Conservation (phyloP, 2,329 filamentous ascomycete genomes). For the Colletotrichum viniferum region DNA sequence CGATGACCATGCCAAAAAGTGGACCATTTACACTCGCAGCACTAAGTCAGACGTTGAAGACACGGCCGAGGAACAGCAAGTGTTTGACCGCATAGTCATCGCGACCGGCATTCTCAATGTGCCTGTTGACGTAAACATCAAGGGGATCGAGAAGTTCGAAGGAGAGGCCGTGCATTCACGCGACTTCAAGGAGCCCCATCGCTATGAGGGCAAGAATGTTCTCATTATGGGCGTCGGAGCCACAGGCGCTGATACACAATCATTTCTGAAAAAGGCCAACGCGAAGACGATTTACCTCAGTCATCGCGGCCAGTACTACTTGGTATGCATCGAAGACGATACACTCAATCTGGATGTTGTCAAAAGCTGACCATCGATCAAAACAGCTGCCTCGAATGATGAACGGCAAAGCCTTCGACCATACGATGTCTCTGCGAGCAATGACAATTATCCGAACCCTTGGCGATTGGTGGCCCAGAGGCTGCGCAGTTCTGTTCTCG, state of each 20-base stretch:
- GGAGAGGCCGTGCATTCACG: conserved; percentile 20
- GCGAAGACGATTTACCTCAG: conserved; percentile 19
- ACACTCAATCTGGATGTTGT: not conserved
- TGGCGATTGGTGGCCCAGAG: not conserved
- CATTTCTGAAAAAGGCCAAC: not conserved
- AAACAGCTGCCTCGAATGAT: not conserved
- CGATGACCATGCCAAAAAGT: not conserved
- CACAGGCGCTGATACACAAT: conserved; percentile 69
- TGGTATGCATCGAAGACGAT: not conserved
- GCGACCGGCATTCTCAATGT: conserved; percentile 16
- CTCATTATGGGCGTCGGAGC: conserved; percentile 80
- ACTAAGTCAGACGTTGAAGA: not conserved
- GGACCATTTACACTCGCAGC: not conserved
- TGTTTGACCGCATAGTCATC: conserved; percentile 15
- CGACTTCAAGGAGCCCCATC: conserved; percentile 15
- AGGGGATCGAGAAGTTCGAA: conserved; percentile 21
- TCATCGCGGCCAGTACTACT: conserved; percentile 4
- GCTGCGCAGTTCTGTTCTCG: not conserved
- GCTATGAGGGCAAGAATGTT: conserved; percentile 49
- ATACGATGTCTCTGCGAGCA: not conserved
- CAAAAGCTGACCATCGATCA: not conserved
- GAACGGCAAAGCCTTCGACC: conserved; percentile 10
- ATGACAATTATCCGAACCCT: not conserved
- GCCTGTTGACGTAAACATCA: conserved; percentile 1
- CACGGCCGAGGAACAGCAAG: not conserved